Conservation (phyloP, 2,329 filamentous ascomycete species). For the Ophiostoma sp. region DNA sequence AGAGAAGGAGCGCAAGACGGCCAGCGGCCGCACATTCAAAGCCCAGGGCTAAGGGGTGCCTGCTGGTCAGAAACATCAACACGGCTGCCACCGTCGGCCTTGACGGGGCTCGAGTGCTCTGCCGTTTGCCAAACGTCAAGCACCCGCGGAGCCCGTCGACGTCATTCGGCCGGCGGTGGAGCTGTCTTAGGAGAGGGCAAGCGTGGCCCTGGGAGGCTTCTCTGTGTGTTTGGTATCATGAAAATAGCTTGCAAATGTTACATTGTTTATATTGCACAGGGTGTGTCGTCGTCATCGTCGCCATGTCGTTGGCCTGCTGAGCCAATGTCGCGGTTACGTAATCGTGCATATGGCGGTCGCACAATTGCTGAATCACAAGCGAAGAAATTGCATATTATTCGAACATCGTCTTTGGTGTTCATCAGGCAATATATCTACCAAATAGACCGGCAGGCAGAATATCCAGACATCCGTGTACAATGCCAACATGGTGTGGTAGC, state of each 20-base stretch:
- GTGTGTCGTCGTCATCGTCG: background rate
- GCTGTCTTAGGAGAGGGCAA: background rate
- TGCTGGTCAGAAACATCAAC: too few relatives aligned
- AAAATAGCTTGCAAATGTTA: slow-evolving; percentile 12
- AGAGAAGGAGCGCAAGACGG: slow-evolving; percentile 97
- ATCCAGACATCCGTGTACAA: too few relatives aligned
- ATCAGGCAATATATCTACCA: too few relatives aligned
- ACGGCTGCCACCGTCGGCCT: too few relatives aligned
- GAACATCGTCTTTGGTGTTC: too few relatives aligned
- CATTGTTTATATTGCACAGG: background rate
- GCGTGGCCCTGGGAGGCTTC: background rate
- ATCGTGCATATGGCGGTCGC: background rate
- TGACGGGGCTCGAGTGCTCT: too few relatives aligned
- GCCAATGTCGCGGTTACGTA: background rate
- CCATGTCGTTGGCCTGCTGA: background rate
- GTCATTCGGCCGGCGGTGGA: background rate
- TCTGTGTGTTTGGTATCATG: slow-evolving; percentile 10
- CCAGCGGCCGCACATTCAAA: slow-evolving; percentile 88
- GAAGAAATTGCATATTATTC: too few relatives aligned
- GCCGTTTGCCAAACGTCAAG: too few relatives aligned
- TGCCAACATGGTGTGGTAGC: too few relatives aligned
- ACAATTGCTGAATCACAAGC: background rate
- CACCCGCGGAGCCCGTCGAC: background rate
- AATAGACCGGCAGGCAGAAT: too few relatives aligned
- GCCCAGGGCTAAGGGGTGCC: slow-evolving; percentile 26